A percentile compares a stretch with the other conserved stretches of the same genome.
These are phyloP conservation scores for Podila horticola DNA, from an alignment of 192 early-diverging fungal species.

Conservation along the genomic window DNA sequence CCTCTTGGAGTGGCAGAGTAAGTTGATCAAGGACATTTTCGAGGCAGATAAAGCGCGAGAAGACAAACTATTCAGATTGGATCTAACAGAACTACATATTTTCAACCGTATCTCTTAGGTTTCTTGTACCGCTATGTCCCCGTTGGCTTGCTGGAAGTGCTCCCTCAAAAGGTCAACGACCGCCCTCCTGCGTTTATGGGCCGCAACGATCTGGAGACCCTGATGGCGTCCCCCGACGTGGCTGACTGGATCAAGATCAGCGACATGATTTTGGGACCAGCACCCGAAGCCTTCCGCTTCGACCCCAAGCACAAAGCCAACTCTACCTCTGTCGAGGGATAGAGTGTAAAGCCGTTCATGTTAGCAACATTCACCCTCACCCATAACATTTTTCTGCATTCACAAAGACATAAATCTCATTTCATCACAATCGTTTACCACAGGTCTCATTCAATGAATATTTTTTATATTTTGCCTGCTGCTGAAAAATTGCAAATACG, in stretches of 20 bases:
- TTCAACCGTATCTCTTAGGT: too few relatives aligned
- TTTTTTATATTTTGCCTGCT: neutral
- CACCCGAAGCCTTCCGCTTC: constrained; percentile 88
- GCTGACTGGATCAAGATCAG: constrained; percentile 94
- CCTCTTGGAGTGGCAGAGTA: constrained; percentile 84
- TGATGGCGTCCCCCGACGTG: constrained; percentile 85
- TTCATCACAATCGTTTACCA: neutral
- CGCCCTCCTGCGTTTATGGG: constrained; percentile 88
- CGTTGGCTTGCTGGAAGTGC: constrained; percentile 89
- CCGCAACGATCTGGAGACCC: constrained; percentile 91
- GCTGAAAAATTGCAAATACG: neutral
- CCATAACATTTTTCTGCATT: neutral
- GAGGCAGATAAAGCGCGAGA: too few relatives aligned
- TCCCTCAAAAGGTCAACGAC: constrained; percentile 93
- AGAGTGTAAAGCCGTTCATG: neutral
- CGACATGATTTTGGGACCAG: constrained; percentile 91
- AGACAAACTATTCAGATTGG: constrained; percentile 6
- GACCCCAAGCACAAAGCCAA: constrained; percentile 96
- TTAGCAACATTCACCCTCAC: neutral
- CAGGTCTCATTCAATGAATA: neutral
- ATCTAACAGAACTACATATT: too few relatives aligned
- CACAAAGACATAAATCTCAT: neutral
- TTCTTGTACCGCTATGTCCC: constrained; percentile 82
- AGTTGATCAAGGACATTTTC: constrained; percentile 28
- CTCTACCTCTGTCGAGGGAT: constrained; percentile 58